Evolutionary conservation across 495 filamentous ascomycete genomes (phyloP), one percentile per base, ranked within the genome.

Genomic region (Antarctomyces pellizariae): DNA sequence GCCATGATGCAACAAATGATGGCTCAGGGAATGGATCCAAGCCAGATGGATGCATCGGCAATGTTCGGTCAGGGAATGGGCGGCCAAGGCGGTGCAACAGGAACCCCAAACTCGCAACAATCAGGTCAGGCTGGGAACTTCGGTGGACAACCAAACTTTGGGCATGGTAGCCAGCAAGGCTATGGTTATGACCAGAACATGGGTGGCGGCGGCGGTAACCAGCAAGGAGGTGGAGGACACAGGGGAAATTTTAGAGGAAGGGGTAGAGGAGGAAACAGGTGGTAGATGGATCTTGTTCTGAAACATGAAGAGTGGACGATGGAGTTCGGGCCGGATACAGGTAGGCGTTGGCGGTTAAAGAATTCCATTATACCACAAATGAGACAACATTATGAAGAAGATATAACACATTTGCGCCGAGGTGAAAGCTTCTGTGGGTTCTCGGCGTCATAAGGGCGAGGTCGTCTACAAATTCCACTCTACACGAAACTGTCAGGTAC

Each of bases 1-100:
- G 59, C 63, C 13, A 79, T 83, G 71, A 64, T 84, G 53, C 57
- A 68, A 35, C 59, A 67, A 37, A 80, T 89, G 71, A 79, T 79
- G 57, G 59, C 67, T 10, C 60, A 62, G 17, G 79, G 82, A n/a
- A 62, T 86, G 44, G 78, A 91, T 47, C 71, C 72, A 6, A 63
- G 59, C 11, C 64, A 77, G 42, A 78, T 89, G 70, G 74, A 77
- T 36, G 66, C 62, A 15, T 42, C 41, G 14, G 51, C 45, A 33
- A 65, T 63, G 63, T 66, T 48, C 39, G 46, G 48, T 0, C 48
- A 43, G 15, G 57, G 57, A 55, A 52, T 53, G 32, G 40, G 45
- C 28, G 46, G 41, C 16, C 52, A 52, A 16, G 43, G 33, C 12
- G 48, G 41, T 10, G 41, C 44, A 3, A 45, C 48, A 3, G 49